Percentiles rank a stretch among this genome's conserved stretches.
phyloP scores from a whole-genome alignment of 257 asterid species.

The Solanum bukasovii region DNA sequence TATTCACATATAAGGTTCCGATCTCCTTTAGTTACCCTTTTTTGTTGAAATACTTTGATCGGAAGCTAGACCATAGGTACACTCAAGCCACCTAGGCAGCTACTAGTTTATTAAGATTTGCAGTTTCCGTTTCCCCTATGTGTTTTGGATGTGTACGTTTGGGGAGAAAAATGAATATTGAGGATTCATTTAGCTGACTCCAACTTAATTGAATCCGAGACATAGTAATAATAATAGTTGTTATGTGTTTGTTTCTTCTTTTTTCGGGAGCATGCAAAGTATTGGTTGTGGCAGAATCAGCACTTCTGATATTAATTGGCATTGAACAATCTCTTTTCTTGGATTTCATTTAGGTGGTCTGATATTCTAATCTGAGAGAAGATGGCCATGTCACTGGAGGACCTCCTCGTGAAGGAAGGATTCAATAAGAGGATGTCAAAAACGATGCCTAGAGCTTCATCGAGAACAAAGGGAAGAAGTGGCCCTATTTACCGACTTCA shows the following conservation, averaged over 20 bases:
- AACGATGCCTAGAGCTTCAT: slow-evolving; percentile 31
- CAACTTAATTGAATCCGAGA: background rate
- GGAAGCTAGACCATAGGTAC: background rate
- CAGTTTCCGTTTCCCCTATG: background rate
- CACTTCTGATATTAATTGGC: background rate
- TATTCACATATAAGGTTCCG: background rate
- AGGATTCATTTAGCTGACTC: background rate
- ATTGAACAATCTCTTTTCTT: background rate
- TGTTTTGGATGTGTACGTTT: background rate
- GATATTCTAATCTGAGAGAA: background rate
- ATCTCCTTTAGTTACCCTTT: background rate
- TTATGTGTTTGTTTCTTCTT: background rate
- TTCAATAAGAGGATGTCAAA: slow-evolving; percentile 42
- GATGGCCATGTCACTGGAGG: slow-evolving; percentile 74
- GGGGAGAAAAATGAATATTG: background rate
- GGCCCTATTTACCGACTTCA: slow-evolving; percentile 11
- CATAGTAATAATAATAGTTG: background rate
- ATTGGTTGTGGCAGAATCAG: background rate
- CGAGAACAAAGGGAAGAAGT: slow-evolving; percentile 21
- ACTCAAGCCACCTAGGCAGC: background rate
- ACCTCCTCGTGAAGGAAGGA: slow-evolving; percentile 64
- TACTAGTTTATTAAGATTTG: background rate
- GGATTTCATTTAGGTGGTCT: background rate
- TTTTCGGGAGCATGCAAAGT: background rate
- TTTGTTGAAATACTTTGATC: background rate